A percentile compares a stretch with the other conserved stretches of the same genome.
phyloP scores from a whole-genome alignment of 1,284 basidiomycete species.

The Ustilago trichophora region DNA sequence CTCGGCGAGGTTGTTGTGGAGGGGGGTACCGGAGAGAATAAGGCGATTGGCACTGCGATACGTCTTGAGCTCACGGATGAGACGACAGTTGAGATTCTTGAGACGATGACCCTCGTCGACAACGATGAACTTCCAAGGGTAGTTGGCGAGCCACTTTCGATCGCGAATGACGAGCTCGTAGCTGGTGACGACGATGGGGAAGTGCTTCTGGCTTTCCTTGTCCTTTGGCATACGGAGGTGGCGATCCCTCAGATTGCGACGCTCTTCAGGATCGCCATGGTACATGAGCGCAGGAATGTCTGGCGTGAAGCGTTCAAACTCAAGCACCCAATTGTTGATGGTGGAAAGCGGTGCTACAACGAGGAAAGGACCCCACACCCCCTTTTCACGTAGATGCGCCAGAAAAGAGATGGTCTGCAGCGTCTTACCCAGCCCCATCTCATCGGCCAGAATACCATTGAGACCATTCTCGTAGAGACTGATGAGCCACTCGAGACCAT shows the following conservation, averaged over 20 bases:
- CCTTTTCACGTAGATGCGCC: slow-evolving; percentile 82
- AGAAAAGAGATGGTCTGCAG: slow-evolving; percentile 92
- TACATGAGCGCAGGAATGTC: slow-evolving; percentile 84
- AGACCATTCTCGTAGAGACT: slow-evolving; percentile 91
- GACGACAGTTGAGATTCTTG: slow-evolving; percentile 88
- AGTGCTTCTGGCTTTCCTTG: slow-evolving; percentile 38
- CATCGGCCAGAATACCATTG: slow-evolving; percentile 87
- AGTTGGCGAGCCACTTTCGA: slow-evolving; percentile 46
- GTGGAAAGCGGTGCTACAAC: slow-evolving; percentile 92
- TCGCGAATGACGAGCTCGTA: slow-evolving; percentile 86
- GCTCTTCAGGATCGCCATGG: slow-evolving; percentile 81
- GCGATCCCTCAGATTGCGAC: slow-evolving; percentile 75
- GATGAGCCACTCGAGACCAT: slow-evolving; percentile 96
- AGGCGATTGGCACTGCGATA: slow-evolving; percentile 85
- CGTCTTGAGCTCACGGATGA: slow-evolving; percentile 89
- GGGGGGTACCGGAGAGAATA: slow-evolving; percentile 90
- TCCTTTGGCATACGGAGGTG: slow-evolving; percentile 30
- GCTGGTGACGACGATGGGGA: slow-evolving; percentile 80
- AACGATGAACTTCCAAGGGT: slow-evolving; percentile 79
- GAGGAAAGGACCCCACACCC: slow-evolving; percentile 81
- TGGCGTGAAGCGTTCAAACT: slow-evolving; percentile 79
- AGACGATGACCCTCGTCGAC: slow-evolving; percentile 94
- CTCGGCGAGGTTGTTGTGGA: slow-evolving; percentile 95
- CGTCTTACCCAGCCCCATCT: slow-evolving; percentile 92
- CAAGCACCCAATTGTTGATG: slow-evolving; percentile 87